Base-by-base conservation (phyloP, 106 monocot species). In the Dioscorea dumetorum region DNA sequence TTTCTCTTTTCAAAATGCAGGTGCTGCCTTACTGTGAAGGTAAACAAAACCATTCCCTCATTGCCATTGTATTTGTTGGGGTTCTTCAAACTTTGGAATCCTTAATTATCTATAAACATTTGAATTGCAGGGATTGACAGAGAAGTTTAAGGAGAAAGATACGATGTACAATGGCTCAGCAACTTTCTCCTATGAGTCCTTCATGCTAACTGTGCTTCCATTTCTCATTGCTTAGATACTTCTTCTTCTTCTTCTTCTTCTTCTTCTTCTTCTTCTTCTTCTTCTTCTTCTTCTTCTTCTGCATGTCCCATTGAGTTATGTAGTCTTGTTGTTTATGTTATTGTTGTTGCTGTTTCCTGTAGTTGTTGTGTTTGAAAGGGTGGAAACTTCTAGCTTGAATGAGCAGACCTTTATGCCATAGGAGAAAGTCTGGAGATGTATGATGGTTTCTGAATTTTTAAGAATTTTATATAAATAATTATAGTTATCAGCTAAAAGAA, bases 141-240 rank as follows among this genome's bases (percentile, higher is more conserved):
- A 97, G 69, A 97, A 92, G 73, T 92, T 97, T 76, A 97, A 91
- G 76, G 91, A 95, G 76, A 88, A 83, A 74, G 95, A 97, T 63
- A 76, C 76, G 0, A 63, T 34, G 24, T 84, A 61, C 70, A 66
- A 76, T 13, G 95, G 95, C 3, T 80, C 84, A 5, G 95, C 95
- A 22, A 83, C 80, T 49, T 92, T 92, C 77, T 80, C 89, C 23
- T 97, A 97, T 49, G 91, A 97, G 69, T 57, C 80, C 21, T 92
- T 97, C 79, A 92, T 97, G 95, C 64, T 89, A 12, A 84, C 88
- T 2, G 91, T 97, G 6, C 62, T 97, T 48, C 95, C 95, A 11
- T 97, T 91, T 73, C 88, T 97, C 60, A 79, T 92, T 63, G 95
- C 88, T 12, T 90, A 67, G 58, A 63, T 53, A 49, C 48, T 10